phyloP scores from a whole-genome alignment of 192 early-diverging fungal species.

The Backusella circina region DNA sequence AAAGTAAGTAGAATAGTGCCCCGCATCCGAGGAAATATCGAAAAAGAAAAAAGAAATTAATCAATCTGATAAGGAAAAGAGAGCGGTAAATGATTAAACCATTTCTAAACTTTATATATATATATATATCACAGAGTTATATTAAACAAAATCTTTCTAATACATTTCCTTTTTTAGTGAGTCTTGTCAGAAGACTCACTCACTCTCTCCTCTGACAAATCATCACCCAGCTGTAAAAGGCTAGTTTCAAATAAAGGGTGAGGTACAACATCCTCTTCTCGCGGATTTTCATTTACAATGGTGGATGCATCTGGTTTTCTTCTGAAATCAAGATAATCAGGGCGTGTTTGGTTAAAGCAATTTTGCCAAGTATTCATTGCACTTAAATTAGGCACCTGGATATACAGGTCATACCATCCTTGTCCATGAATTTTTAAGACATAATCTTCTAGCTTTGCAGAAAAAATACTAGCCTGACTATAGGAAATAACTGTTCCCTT shows the following conservation, averaged over 20 bases:
- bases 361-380: conserved; percentile 22
- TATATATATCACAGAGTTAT: not conserved
- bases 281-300: not conserved
- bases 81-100: not conserved
- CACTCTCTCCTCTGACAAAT: not conserved
- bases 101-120: not conserved
- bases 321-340: conserved; percentile 13
- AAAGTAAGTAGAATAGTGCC: not conserved
- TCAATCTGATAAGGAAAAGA: not conserved
- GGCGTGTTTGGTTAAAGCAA: conserved; percentile 19
- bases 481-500: conserved; percentile 24
- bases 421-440: conserved; percentile 28
- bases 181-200: not conserved
- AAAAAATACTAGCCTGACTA: conserved; percentile 23
- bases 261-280: not conserved
- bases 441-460: conserved; percentile 18
- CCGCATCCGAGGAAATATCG: not conserved
- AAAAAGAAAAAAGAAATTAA: not conserved
- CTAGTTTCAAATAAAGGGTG: not conserved
- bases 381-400: conserved; percentile 25
- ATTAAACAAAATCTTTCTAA: not conserved
- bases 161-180: not conserved
- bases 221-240: not conserved
- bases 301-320: not conserved
- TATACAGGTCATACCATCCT: conserved; percentile 29